Base-by-base conservation (phyloP, 176 grass and related monocot species). In the Hsuehochloa calcarea region DNA sequence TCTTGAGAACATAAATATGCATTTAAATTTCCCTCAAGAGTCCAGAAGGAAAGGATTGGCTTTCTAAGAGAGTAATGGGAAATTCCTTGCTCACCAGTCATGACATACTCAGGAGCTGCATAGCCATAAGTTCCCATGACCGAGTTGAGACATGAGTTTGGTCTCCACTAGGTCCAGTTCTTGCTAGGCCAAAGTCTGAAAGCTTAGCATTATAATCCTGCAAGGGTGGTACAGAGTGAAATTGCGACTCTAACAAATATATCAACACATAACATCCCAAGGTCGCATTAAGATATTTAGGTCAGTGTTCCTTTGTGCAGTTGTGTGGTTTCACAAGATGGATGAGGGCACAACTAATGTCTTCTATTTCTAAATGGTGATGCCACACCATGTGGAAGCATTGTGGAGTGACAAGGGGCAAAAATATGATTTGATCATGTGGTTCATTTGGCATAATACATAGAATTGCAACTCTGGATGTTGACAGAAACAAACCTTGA, bases 141-240 rank as follows among this genome's bases (percentile, higher is more conserved):
- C 88, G 89, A 70, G 96, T 98, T 68, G 96, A 95, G 8, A 95
- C 96, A 81, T 98, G 96, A 46, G 96, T 98, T 82, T 98, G 93
- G 59, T 95, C 96, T 88, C 96, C 96, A 87, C 92, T 95, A 29
- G 96, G 96, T 11, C 96, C 96, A 60, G 93, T 94, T 87, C 91
- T 92, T 83, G 96, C 96, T 41, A 98, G 93, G 71, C 96, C 96
- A 81, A 98, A 98, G 87, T 98, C 96, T 56, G 96, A 98, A 75
- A 98, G 93, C 37, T 98, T 98, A 38, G 93, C 96, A 89, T 98
- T 98, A 80, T 98, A 95, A 43, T 95, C 93, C 96, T 98, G 89
- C 72, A 85, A 60, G 0, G 35, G 14, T 8, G 16, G 72, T 47
- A 45, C 72, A 87, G 71, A 78, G 31, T 66, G 67, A 87, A 16